A percentile compares a stretch with the other conserved stretches of the same genome.
Evolutionary conservation across 2,329 filamentous ascomycete species (phyloP).

Genomic region (Pseudonectria foliicola): DNA sequence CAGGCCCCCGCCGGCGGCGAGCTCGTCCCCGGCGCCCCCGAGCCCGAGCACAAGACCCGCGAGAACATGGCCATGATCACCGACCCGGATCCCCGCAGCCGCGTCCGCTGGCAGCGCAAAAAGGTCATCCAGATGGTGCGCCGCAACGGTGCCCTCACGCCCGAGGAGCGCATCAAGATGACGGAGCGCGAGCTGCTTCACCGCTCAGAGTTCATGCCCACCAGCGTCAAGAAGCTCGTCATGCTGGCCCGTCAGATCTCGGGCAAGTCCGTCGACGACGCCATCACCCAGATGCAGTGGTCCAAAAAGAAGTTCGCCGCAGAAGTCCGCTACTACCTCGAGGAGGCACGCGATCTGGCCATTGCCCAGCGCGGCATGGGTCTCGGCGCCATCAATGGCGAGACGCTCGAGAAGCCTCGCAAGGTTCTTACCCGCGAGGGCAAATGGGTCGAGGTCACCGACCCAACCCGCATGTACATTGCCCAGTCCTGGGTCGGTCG

Average conservation of each 20-base stretch:
- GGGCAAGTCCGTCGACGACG: slow-evolving; percentile 90
- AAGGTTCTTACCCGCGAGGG: slow-evolving; percentile 70
- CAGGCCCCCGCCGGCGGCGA: slow-evolving; percentile 10
- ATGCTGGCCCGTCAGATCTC: slow-evolving; percentile 81
- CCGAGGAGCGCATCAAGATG: slow-evolving; percentile 60
- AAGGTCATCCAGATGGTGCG: slow-evolving; percentile 73
- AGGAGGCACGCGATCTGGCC: slow-evolving; percentile 75
- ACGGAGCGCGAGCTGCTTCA: slow-evolving; percentile 47
- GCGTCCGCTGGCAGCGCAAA: slow-evolving; percentile 72
- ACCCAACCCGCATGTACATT: slow-evolving; percentile 81
- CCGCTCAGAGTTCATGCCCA: slow-evolving; percentile 69
- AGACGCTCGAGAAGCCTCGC: slow-evolving; percentile 29
- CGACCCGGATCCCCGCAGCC: slow-evolving; percentile 67
- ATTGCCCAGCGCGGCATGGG: slow-evolving; percentile 82
- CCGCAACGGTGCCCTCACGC: slow-evolving; percentile 46
- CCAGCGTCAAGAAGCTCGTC: slow-evolving; percentile 85
- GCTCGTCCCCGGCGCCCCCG: slow-evolving; percentile 19
- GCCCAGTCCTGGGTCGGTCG: slow-evolving; percentile 89
- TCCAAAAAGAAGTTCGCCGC: slow-evolving; percentile 86
- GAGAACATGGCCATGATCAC: slow-evolving; percentile 55
- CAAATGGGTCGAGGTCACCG: slow-evolving; percentile 60
- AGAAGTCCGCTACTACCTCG: slow-evolving; percentile 72
- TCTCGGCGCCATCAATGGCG: slow-evolving; percentile 42
- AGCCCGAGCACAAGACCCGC: slow-evolving; percentile 31
- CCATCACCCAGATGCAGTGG: slow-evolving; percentile 90